Conservation (phyloP, 306 rosid genomes). For the Cicer arietinum region DNA sequence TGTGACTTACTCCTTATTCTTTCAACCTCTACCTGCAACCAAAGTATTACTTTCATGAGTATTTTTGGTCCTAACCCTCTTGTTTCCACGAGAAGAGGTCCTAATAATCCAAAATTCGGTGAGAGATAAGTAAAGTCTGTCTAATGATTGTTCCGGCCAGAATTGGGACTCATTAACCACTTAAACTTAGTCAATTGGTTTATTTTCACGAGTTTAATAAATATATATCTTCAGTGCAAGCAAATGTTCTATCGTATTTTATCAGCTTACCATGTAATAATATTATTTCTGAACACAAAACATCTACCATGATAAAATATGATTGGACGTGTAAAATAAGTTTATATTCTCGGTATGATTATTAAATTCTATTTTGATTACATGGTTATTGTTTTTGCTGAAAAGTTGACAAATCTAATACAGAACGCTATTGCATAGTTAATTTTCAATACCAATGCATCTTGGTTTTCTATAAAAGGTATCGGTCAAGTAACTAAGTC, state of each 20-base stretch:
- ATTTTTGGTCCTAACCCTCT: not conserved
- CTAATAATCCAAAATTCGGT: no score
- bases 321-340: not conserved
- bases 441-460: not conserved
- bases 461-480: not conserved
- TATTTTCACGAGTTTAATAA: not conserved
- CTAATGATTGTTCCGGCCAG: no score
- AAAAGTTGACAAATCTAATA: not conserved
- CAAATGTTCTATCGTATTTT: no score
- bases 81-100: no score
- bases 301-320: no score
- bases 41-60: not conserved
- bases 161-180: no score
- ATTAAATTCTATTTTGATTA: not conserved
- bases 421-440: no score
- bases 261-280: not conserved
- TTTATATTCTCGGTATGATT: no score
- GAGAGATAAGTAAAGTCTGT: no score
- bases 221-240: no score
- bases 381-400: not conserved
- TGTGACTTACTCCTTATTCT: conserved; percentile 75
- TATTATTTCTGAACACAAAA: no score
- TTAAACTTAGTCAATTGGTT: no score
- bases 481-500: not conserved
- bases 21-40: conserved; percentile 88